Evolutionary conservation across 1,284 basidiomycete genomes (phyloP), one percentile per base, ranked within the genome.

Genomic region (Puccinia hordei): DNA sequence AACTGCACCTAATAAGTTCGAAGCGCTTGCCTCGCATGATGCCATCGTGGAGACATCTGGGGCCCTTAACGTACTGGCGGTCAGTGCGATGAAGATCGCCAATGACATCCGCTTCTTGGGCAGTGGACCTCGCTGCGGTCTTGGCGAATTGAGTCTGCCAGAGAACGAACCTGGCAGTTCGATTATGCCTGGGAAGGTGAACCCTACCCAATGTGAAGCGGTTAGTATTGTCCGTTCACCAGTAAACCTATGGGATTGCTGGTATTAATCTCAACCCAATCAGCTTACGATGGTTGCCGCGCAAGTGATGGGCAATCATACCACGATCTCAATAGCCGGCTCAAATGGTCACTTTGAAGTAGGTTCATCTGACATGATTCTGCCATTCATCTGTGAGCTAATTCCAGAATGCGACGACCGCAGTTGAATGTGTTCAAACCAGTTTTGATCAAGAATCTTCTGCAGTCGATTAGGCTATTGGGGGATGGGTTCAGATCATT

Each of bases 151-250:
- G 73, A 90, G 89, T 84, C 88, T 99, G 81, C 97, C 97, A 27
- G 97, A 99, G 88, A 99, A 99, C 87, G 97, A 99, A 87, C 97
- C 97, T 63, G 97, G 97, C 81, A 97, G 94, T 85, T 97, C 94
- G 82, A 99, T 99, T 88, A 99, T 99, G 97, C 97, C 97, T 30
- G 97, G 97, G 82, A 99, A 99, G 88, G 97, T 99, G 81, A 99
- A 99, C 88, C 97, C 97, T 22, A 99, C 97, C 5, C 97, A 99
- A 87, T 99, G 97, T 84, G 97, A 99, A 88, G 97, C 97, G 15
- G 82, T 86, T 12, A 73, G 82, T 74, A 51, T 30, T 33, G 3
- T 27, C 24, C 46, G 35, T 78, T 17, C 24, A 66, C 24, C n/a
- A 53, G 33, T 71, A 49, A 17, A 35, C 0, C 13, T 61, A 53